Evolutionary conservation across 345 rosid genomes (phyloP).

Genomic region (Pistacia integerrima): DNA sequence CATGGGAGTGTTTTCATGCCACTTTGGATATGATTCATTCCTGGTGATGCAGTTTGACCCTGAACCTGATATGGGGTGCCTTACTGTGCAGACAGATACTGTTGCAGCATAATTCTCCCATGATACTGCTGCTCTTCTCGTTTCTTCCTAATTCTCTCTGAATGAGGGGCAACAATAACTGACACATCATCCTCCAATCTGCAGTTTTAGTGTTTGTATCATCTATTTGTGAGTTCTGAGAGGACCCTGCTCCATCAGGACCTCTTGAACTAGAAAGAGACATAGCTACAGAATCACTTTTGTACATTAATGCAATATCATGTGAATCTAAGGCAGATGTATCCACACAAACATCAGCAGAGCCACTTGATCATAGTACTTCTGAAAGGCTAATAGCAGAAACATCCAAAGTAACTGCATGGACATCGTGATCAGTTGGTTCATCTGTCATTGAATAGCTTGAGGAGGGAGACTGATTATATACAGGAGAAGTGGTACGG

Average conservation of each 20-base stretch:
- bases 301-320: slow-evolving; percentile 45
- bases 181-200: slow-evolving; percentile 46
- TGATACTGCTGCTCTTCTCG: slow-evolving; percentile 62
- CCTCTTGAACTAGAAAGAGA: slow-evolving; percentile 37
- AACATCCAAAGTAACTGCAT: slow-evolving; percentile 44
- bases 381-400: slow-evolving; percentile 53
- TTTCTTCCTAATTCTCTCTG: slow-evolving; percentile 46
- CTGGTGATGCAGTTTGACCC: slow-evolving; percentile 45
- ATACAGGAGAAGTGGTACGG: slow-evolving; percentile 80
- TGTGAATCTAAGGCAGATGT: slow-evolving; percentile 36
- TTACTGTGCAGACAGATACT: slow-evolving; percentile 36
- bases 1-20: slow-evolving; percentile 37
- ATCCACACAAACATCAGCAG: slow-evolving; percentile 43
- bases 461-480: slow-evolving; percentile 72
- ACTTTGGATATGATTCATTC: slow-evolving; percentile 43
- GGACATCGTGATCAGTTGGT: slow-evolving; percentile 47
- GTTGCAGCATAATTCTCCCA: slow-evolving; percentile 50
- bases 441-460: slow-evolving; percentile 60
- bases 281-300: slow-evolving; percentile 37
- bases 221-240: slow-evolving; percentile 38
- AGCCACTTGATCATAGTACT: slow-evolving; percentile 45
- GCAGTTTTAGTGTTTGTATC: slow-evolving; percentile 33
- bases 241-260: slow-evolving; percentile 31
- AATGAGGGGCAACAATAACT: slow-evolving; percentile 32
- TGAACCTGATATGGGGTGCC: slow-evolving; percentile 43